Percentiles rank a stretch among this genome's conserved stretches.
Conservation (phyloP, 768 basidiomycete species). For the Mrakia hoshinonis region DNA sequence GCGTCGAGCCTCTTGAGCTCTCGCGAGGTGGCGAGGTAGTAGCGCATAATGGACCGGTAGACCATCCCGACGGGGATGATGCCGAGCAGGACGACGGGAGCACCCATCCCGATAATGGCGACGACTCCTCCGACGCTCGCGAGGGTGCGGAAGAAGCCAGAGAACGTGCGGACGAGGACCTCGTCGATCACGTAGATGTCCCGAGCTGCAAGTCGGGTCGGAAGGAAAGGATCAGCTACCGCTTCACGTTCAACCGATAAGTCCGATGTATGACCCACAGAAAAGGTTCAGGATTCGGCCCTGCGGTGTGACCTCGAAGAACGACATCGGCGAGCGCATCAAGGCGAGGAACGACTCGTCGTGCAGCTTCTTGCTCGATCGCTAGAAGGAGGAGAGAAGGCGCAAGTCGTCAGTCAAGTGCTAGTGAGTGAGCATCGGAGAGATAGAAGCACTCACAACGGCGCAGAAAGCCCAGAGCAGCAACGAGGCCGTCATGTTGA, state of each 20-base stretch:
- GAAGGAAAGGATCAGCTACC: conserved; percentile 60
- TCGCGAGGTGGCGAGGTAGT: conserved; percentile 48
- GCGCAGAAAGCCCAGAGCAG: conserved; percentile 71
- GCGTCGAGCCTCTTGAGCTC: conserved; percentile 42
- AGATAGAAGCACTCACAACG: not conserved
- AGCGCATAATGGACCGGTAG: conserved; percentile 73
- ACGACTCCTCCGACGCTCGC: conserved; percentile 40
- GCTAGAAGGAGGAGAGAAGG: conserved; percentile 31
- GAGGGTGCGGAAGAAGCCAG: conserved; percentile 55
- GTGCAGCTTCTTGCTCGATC: conserved; percentile 66
- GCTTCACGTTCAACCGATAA: no score
- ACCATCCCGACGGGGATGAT: conserved; percentile 60
- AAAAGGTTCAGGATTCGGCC: not conserved
- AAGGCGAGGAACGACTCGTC: conserved; percentile 54
- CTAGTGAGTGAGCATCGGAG: not conserved
- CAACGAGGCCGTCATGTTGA: conserved; percentile 53
- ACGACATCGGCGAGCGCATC: conserved; percentile 72
- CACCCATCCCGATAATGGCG: conserved; percentile 66
- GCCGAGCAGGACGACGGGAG: conserved; percentile 71
- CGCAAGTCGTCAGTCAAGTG: not conserved
- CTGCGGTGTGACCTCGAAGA: conserved; percentile 76
- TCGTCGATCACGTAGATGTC: conserved; percentile 55
- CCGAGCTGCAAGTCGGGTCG: no score
- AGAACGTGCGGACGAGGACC: conserved; percentile 28
- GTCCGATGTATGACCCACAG: not conserved